Evolutionary conservation across 805 yeast genomes (phyloP).

Genomic region (Vanderwaltozyma polyspora): DNA sequence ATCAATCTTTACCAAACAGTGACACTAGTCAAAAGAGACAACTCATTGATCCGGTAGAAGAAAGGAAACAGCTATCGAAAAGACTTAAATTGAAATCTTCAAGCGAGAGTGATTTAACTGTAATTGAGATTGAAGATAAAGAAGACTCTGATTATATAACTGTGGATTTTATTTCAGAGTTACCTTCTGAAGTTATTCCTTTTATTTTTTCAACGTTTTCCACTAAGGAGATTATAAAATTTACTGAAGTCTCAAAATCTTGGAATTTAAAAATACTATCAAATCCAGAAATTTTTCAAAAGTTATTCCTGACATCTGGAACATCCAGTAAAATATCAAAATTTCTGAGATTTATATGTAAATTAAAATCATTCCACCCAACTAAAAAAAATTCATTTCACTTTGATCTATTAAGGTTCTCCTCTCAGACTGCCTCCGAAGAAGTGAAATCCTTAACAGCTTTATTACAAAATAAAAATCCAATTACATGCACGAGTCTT

Average conservation of each 20-base stretch:
- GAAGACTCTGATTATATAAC: not conserved
- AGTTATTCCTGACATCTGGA: constrained; percentile 8
- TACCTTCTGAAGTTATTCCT: constrained; percentile 22
- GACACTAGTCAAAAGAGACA: too few relatives aligned
- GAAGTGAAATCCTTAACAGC: constrained; percentile 12
- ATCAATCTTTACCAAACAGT: too few relatives aligned
- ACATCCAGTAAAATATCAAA: constrained; percentile 9
- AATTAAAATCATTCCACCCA: constrained; percentile 7
- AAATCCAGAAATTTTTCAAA: constrained; percentile 13
- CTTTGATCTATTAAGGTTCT: too few relatives aligned
- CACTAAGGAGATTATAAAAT: constrained; percentile 12
- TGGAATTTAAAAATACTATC: constrained; percentile 15
- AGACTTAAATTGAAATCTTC: not conserved
- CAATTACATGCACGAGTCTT: constrained; percentile 7
- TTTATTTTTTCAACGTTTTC: constrained; percentile 11
- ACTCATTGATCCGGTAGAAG: constrained; percentile 16
- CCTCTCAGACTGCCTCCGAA: constrained; percentile 15
- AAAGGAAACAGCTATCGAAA: constrained; percentile 1
- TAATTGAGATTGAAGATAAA: not conserved
- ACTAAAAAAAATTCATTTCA: too few relatives aligned
- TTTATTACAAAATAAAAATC: constrained; percentile 8
- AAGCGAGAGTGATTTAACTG: not conserved
- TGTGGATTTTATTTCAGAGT: constrained; percentile 10
- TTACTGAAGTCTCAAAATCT: constrained; percentile 11
- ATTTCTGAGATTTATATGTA: constrained; percentile 10